A percentile compares a stretch with the other conserved stretches of the same genome.
Conservation (phyloP, 176 grass and related monocot species). For the Calamus simplicifolius region DNA sequence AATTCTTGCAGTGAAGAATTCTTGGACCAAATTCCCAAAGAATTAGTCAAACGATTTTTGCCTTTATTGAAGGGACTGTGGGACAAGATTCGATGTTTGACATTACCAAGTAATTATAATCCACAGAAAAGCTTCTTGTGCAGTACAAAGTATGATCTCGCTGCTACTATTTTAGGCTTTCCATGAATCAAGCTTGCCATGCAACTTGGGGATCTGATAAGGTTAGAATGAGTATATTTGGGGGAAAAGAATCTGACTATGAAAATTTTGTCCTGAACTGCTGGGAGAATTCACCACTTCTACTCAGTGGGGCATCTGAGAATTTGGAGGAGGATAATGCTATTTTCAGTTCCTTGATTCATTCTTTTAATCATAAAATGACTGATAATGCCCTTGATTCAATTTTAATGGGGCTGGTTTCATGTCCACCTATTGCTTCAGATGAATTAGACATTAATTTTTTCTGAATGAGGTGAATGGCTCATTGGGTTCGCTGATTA, state of each 20-base stretch:
- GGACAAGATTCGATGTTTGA: slow-evolving; percentile 12
- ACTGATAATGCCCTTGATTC: slow-evolving; percentile 39
- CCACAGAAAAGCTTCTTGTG: slow-evolving; percentile 9
- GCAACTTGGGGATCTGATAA: slow-evolving; percentile 20
- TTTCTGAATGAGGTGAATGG: slow-evolving; percentile 43
- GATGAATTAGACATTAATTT: slow-evolving; percentile 65
- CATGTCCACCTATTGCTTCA: slow-evolving; percentile 63
- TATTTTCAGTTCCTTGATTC: slow-evolving; percentile 33
- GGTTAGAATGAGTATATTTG: slow-evolving; percentile 38
- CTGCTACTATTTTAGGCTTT: slow-evolving; percentile 75
- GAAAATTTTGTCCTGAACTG: slow-evolving; percentile 41
- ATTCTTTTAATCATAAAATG: slow-evolving; percentile 32
- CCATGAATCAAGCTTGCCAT: slow-evolving; percentile 29
- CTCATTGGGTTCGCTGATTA: slow-evolving; percentile 38
- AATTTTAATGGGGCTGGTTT: slow-evolving; percentile 43
- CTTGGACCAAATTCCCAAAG: slow-evolving; percentile 18
- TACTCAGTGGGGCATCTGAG: slow-evolving; percentile 29
- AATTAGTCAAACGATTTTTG: slow-evolving; percentile 23
- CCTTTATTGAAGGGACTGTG: slow-evolving; percentile 43
- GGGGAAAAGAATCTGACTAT: slow-evolving; percentile 26
- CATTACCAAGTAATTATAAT: not conserved
- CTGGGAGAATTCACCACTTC: slow-evolving; percentile 57
- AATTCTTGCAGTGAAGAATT: slow-evolving; percentile 32
- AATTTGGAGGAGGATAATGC: slow-evolving; percentile 19
- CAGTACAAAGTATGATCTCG: slow-evolving; percentile 33